Base-by-base conservation (phyloP, 495 filamentous ascomycete species). In the Parachaetomium inaequale region DNA sequence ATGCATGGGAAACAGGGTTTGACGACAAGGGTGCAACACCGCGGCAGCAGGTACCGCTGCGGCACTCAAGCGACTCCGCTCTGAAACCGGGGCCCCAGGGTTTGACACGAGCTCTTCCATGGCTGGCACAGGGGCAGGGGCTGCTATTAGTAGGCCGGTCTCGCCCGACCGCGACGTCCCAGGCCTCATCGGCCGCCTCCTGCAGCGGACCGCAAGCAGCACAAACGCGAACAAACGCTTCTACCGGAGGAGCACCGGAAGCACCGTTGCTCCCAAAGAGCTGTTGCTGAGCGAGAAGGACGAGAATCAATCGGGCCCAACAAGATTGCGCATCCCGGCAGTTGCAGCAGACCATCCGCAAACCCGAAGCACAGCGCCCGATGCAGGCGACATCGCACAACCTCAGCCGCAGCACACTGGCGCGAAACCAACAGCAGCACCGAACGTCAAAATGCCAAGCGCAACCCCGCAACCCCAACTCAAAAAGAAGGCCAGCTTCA, bases 401-500 rank as follows among this genome's bases (percentile, higher is more conserved):
- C 54, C 54, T 51, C 59, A 61, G 58, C 60, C 42, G 58, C 60
- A 60, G 29, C 55, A 40, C 5, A 34, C 4, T 31, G 28, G 17
- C 11, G 36, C 45, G 43, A 14, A 21, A 23, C 46, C 50, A 38
- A 46, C 40, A 29, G 15, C 56, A 32, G 23, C 45, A 32, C n/a
- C 58, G 61, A 32, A 43, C 11, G 14, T 26, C 56, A n/a, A 49
- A 36, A 70, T 66, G 66, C 40, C 40, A 36, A 61, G 55, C 31
- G 25, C 45, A 51, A 7, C 57, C 34, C 56, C 60, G 21, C 65
- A 67, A 23, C 63, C 65, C 4, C 67, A 53, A 40, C 68, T 72
- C 21, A 63, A 52, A 60, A 68, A 58, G 62, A 68, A 61, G 23
- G 19, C 63, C 14, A 72, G 70, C 55, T 40, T 72, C 31, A 66